Percentiles rank a stretch among this genome's conserved stretches.
Evolutionary conservation across 441 rosid genomes (phyloP).

Genomic region (Erodium texanum): DNA sequence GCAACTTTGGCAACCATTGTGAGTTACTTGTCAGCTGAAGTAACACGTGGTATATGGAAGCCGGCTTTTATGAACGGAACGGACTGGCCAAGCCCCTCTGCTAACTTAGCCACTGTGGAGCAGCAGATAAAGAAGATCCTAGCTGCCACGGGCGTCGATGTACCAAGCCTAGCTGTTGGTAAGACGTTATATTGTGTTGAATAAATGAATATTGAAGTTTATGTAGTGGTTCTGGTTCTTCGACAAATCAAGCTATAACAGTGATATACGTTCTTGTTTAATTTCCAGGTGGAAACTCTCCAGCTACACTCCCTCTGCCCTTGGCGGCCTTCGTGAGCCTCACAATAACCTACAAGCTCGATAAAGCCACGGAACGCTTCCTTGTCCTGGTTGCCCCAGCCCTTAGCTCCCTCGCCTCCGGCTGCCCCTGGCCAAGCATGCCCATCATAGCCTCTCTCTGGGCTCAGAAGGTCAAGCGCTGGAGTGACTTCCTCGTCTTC

Average conservation of each 20-base stretch:
- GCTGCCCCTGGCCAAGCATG: slow-evolving; percentile 99
- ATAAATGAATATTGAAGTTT: not conserved
- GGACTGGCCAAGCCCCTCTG: slow-evolving; percentile 99
- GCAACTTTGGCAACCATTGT: slow-evolving; percentile 83
- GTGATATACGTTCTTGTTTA: not conserved
- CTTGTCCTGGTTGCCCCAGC: slow-evolving; percentile 65
- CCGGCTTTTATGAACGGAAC: slow-evolving; percentile 96
- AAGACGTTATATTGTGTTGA: slow-evolving; percentile 14
- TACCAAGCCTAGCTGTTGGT: slow-evolving; percentile 82
- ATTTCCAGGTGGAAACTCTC: slow-evolving; percentile 69
- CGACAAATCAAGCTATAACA: too few species aligned
- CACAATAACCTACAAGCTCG: slow-evolving; percentile 88
- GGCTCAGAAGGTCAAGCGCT: slow-evolving; percentile 95
- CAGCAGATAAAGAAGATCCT: slow-evolving; percentile 75
- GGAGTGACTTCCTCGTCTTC: slow-evolving; percentile 83
- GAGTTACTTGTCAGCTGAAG: slow-evolving; percentile 92
- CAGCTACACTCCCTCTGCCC: slow-evolving; percentile 89
- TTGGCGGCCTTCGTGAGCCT: slow-evolving; percentile 93
- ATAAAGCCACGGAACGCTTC: slow-evolving; percentile 65
- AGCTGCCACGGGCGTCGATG: slow-evolving; percentile 90
- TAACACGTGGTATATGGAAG: slow-evolving; percentile 94
- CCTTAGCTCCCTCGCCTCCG: slow-evolving; percentile 62
- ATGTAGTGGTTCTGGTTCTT: too few species aligned
- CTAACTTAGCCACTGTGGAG: slow-evolving; percentile 71
- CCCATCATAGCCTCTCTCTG: slow-evolving; percentile 78